Evolutionary conservation across 768 basidiomycete species (phyloP), one percentile per base, ranked within the genome.

Genomic region (Tricholoma terreum): DNA sequence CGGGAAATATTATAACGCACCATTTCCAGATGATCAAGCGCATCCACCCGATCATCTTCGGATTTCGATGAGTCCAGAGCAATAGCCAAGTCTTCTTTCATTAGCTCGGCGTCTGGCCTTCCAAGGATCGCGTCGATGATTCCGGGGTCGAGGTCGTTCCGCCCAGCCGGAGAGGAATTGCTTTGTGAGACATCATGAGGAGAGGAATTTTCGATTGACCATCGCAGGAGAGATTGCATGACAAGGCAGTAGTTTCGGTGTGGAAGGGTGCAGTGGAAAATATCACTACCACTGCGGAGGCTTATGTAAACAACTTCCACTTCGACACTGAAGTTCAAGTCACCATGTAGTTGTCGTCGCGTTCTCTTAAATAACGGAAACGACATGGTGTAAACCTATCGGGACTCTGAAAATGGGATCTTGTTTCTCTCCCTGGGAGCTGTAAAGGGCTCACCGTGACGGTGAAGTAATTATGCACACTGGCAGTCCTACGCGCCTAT

Each of bases 1-100:
- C 27, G 34, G 51, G 4, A 43, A 51, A 58, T 7, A 4, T 7
- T 14, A 34, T 42, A 22, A 50, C 83, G 52, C 52, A 90, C 92
- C 91, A 94, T 89, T 73, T 96, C 94, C 30, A 95, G 72, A 65
- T 95, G 80, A 69, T 95, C 94, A n/a, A n/a, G n/a, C n/a, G n/a
- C n/a, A n/a, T n/a, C n/a, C n/a, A n/a, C n/a, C n/a, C n/a, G 74
- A 14, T 81, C 82, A 27, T 83, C 80, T 58, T 88, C 84, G 17
- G 73, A 70, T 52, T 75, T 77, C 15, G 69, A 71, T 9, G 74
- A 69, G 66, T 94, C 89, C 1, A 80, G 64, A 0, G 90, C 90
- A 22, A 82, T 67, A 1, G 78, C 77, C 67, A 93, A 77, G 56
- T 85, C 83, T 59, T 93, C 90, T 67, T 89, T 90, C 92, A 96